A percentile compares a stretch with the other conserved stretches of the same genome.
Conservation (phyloP, 1,284 basidiomycete species). For the Rhodofomes roseus region DNA sequence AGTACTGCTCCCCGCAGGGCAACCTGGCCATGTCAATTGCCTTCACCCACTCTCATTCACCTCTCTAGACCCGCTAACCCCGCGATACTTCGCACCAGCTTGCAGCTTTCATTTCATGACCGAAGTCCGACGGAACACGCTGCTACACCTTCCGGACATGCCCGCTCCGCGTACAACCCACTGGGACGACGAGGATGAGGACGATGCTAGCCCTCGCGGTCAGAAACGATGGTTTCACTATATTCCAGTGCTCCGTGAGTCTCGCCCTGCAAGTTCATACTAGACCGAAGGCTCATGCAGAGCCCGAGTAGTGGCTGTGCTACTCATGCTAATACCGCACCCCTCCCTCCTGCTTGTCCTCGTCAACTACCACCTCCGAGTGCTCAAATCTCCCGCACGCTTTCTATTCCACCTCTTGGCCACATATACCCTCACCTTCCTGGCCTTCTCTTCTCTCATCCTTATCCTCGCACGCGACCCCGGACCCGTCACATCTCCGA, state of each 20-base stretch:
- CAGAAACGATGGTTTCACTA: slow-evolving; percentile 9
- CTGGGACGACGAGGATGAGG: slow-evolving; percentile 18
- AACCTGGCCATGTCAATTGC: too few species aligned
- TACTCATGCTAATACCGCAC: slow-evolving; percentile 64
- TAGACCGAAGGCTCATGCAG: background rate
- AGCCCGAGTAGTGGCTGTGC: slow-evolving; percentile 44
- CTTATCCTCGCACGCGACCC: slow-evolving; percentile 71
- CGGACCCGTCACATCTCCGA: slow-evolving; percentile 47
- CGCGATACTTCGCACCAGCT: background rate
- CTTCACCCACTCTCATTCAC: background rate
- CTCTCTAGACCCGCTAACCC: background rate
- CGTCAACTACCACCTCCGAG: slow-evolving; percentile 59
- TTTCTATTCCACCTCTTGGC: slow-evolving; percentile 52
- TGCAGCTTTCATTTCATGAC: background rate
- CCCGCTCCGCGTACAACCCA: slow-evolving; percentile 10
- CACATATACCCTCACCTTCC: slow-evolving; percentile 61
- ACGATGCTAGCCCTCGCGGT: background rate
- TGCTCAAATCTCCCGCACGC: slow-evolving; percentile 40
- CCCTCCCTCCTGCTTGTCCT: slow-evolving; percentile 68
- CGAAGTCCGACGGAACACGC: background rate
- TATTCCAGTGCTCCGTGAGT: slow-evolving; percentile 5
- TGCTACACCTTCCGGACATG: background rate
- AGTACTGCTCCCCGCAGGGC: too few species aligned
- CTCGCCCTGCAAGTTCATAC: background rate
- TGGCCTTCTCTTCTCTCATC: slow-evolving; percentile 67